A percentile compares a stretch with the other conserved stretches of the same genome.
Evolutionary conservation across 495 filamentous ascomycete genomes (phyloP).

Genomic region (Penicillium goetzii): DNA sequence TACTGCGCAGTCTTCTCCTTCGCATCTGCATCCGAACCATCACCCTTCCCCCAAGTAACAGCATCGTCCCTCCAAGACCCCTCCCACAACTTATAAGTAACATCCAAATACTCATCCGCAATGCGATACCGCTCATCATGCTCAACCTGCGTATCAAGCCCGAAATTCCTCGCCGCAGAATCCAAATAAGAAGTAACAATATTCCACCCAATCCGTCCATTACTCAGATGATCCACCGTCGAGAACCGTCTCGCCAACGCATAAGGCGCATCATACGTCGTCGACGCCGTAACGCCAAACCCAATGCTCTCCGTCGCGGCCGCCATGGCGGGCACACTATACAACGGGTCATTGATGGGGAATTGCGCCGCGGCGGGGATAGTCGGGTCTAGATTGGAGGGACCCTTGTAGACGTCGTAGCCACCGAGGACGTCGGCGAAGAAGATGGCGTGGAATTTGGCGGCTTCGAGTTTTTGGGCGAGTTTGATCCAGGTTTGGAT

Average conservation of each 20-base stretch:
- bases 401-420: conserved; percentile 69
- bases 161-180: conserved; percentile 65
- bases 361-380: conserved; percentile 66
- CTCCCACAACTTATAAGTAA: conserved; percentile 71
- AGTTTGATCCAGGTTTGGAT: conserved; percentile 51
- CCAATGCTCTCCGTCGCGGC: conserved; percentile 64
- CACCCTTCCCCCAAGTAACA: conserved; percentile 39
- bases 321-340: conserved; percentile 50
- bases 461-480: conserved; percentile 51
- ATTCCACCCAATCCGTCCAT: conserved; percentile 68
- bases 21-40: conserved; percentile 37
- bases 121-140: conserved; percentile 71
- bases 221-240: conserved; percentile 69
- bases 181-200: conserved; percentile 71
- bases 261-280: conserved; percentile 70
- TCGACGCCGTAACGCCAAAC: conserved; percentile 68
- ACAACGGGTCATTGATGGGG: conserved; percentile 62
- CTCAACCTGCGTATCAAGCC: conserved; percentile 58
- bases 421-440: conserved; percentile 57
- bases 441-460: conserved; percentile 61
- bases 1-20: conserved; percentile 39
- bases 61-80: conserved; percentile 70
- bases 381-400: conserved; percentile 58
- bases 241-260: conserved; percentile 67
- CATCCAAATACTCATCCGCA: conserved; percentile 68